Percentiles rank a stretch among this genome's conserved stretches.
phyloP scores from a whole-genome alignment of 2,329 filamentous ascomycete species.

The Colletotrichum echinochloae region DNA sequence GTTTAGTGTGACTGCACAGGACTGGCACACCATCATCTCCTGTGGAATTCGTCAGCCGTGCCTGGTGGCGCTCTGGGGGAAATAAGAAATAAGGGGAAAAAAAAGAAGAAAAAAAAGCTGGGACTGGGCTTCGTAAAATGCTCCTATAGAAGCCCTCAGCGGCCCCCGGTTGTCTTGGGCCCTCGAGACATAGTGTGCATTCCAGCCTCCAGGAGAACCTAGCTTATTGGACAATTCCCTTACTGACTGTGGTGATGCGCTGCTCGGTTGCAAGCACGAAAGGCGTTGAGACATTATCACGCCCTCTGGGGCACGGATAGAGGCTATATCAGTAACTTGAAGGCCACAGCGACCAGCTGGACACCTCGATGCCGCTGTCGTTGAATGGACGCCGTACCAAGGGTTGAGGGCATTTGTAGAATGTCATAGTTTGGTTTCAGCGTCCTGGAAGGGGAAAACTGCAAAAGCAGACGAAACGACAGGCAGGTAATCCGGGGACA shows the following conservation, averaged over 20 bases:
- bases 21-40: constrained; percentile 1
- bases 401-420: neutral
- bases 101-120: neutral
- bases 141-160: constrained; percentile 1
- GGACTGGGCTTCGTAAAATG: constrained; percentile 9
- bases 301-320: neutral
- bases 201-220: neutral
- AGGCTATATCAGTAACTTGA: neutral
- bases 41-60: constrained; percentile 28
- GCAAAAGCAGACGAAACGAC: neutral
- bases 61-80: neutral
- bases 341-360: constrained; percentile 11
- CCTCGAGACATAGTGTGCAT: neutral
- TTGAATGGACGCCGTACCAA: neutral
- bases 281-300: neutral
- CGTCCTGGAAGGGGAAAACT: no score
- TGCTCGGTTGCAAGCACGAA: no score
- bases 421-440: neutral
- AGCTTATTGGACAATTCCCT: neutral
- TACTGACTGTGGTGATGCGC: neutral
- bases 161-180: constrained; percentile 1
- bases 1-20: neutral
- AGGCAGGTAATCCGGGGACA: neutral
- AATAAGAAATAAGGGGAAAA: neutral
- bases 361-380: constrained; percentile 8